phyloP scores from a whole-genome alignment of 768 basidiomycete species.

The Cubamyces lactineus region DNA sequence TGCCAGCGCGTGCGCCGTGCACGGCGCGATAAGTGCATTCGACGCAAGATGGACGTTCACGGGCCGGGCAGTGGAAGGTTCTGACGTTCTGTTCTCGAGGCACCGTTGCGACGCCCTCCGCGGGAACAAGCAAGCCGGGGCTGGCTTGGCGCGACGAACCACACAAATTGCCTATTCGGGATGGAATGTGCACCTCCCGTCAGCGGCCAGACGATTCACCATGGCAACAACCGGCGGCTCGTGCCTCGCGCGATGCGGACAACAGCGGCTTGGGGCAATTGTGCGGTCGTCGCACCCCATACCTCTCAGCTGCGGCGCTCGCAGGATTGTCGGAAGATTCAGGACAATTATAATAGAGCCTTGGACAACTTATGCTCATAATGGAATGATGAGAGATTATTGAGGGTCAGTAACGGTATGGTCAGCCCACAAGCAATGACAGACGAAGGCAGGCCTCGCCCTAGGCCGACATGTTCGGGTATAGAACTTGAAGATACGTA shows the following conservation, averaged over 20 bases:
- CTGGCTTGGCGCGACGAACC: conserved; percentile 5
- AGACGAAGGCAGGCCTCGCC: no score
- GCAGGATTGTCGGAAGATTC: no score
- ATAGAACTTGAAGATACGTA: no score
- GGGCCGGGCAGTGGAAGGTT: conserved; percentile 8
- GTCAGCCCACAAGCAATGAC: no score
- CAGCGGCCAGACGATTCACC: background rate
- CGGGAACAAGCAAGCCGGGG: conserved; percentile 6
- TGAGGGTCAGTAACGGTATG: no score
- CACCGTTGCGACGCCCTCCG: conserved; percentile 8
- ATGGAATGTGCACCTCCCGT: background rate
- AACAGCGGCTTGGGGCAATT: background rate
- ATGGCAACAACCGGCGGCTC: conserved; percentile 19
- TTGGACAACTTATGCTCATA: no score
- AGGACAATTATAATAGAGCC: no score
- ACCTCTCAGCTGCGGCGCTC: no score
- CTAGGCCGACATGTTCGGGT: no score
- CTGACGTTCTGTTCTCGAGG: conserved; percentile 19
- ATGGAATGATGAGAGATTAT: no score
- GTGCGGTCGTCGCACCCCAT: background rate
- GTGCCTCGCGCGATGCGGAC: background rate
- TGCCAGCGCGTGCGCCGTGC: no score
- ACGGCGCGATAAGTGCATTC: background rate
- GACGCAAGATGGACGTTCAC: background rate
- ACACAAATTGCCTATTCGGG: conserved; percentile 5